Evolutionary conservation across 257 asterid genomes (phyloP).

Genomic region (Salvia rosmarinus): DNA sequence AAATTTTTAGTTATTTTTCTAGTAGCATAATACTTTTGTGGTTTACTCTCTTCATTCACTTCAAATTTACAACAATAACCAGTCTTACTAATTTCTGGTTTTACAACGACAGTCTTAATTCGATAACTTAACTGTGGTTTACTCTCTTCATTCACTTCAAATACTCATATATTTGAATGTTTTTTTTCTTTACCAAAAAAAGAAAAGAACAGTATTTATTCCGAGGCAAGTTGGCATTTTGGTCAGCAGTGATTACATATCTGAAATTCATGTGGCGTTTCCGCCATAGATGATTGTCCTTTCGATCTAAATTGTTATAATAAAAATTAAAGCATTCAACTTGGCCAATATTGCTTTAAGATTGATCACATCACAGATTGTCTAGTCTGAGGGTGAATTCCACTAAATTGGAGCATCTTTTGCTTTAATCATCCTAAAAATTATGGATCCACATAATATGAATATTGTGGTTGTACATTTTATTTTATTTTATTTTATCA

Average conservation of each 20-base stretch:
- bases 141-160: too few relatives aligned
- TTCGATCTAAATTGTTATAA: slow-evolving; percentile 7
- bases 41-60: too few relatives aligned
- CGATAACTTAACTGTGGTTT: too few relatives aligned
- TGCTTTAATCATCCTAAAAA: slow-evolving; percentile 31
- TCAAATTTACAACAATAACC: too few relatives aligned
- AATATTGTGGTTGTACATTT: slow-evolving; percentile 24
- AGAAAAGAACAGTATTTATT: background rate
- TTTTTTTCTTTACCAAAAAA: too few relatives aligned
- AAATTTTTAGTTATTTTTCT: too few relatives aligned
- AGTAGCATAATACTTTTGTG: too few relatives aligned
- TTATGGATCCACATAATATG: slow-evolving; percentile 14
- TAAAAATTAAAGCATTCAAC: slow-evolving; percentile 11
- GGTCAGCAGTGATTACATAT: background rate
- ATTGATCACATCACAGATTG: slow-evolving; percentile 40
- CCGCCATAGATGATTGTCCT: background rate
- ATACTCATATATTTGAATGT: too few relatives aligned
- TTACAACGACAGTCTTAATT: too few relatives aligned
- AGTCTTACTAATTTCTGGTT: too few relatives aligned
- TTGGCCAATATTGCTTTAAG: slow-evolving; percentile 35
- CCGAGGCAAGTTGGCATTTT: background rate
- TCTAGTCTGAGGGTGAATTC: slow-evolving; percentile 46
- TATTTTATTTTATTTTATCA: background rate
- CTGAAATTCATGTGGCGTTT: background rate
- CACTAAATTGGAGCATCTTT: slow-evolving; percentile 49